Evolutionary conservation across 2,329 filamentous ascomycete species (phyloP).

Genomic region (Trichoderma breve): DNA sequence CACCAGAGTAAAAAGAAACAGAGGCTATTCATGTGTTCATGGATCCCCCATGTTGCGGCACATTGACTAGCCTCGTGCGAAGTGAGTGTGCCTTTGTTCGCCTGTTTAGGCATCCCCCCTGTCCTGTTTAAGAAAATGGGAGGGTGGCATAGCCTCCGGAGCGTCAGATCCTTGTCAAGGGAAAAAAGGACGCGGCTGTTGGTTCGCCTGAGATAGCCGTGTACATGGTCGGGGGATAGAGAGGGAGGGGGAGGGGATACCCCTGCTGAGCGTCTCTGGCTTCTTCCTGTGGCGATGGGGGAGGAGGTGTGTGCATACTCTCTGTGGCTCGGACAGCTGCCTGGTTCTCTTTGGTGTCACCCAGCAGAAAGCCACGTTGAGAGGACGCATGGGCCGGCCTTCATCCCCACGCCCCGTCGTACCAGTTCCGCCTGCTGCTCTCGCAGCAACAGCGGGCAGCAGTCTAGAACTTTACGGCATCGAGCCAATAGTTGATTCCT

Average conservation of each 20-base stretch:
- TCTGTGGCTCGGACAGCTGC: not conserved
- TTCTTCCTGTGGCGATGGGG: not conserved
- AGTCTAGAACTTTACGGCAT: conserved; percentile 1
- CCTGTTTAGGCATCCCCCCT: conserved; percentile 15
- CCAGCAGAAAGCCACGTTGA: conserved; percentile 8
- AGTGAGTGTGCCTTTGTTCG: conserved; percentile 15
- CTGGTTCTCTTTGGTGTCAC: conserved; percentile 1
- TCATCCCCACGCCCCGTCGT: conserved; percentile 7
- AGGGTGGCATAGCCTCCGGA: not conserved
- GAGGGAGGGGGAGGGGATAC: too few relatives aligned
- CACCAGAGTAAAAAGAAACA: not conserved
- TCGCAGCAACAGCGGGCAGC: not conserved
- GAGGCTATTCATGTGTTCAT: not conserved
- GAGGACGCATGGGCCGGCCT: conserved; percentile 14
- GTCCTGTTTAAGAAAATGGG: conserved; percentile 7
- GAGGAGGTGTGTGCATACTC: not conserved
- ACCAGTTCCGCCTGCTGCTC: not conserved
- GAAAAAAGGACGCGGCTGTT: conserved; percentile 13
- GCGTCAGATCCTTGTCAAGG: not conserved
- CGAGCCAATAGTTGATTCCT: not conserved
- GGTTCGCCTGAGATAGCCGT: not conserved
- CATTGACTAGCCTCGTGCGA: not conserved
- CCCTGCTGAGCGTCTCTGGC: not conserved
- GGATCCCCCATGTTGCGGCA: not conserved
- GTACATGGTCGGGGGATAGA: not conserved